Percentiles rank a stretch among this genome's conserved stretches.
Conservation (phyloP, 768 basidiomycete species). For the Boletellus ananiceps region DNA sequence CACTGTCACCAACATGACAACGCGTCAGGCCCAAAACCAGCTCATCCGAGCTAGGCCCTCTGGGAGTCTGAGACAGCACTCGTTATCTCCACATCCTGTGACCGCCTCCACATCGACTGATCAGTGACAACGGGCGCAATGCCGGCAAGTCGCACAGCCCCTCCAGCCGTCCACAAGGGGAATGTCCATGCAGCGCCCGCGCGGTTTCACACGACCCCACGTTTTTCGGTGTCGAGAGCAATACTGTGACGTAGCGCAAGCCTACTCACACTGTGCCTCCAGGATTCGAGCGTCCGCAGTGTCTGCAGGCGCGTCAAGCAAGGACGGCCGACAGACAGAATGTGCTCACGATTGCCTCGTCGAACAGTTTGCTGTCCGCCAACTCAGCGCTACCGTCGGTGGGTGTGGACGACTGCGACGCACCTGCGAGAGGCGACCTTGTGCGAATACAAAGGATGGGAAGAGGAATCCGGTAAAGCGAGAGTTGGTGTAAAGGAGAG, state of each 20-base stretch:
- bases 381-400: constrained; percentile 3
- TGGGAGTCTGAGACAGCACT: constrained; percentile 14
- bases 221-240: constrained; percentile 35
- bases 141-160: constrained; percentile 18
- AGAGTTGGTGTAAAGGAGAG: constrained; percentile 34
- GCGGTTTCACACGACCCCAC: constrained; percentile 38
- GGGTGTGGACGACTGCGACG: constrained; percentile 5
- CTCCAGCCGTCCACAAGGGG: neutral
- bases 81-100: constrained; percentile 16
- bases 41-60: constrained; percentile 27
- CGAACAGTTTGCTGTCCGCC: constrained; percentile 6
- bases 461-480: constrained; percentile 21
- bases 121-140: constrained; percentile 10
- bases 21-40: constrained; percentile 15
- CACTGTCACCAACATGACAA: constrained; percentile 13
- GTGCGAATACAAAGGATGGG: constrained; percentile 20
- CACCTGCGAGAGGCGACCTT: constrained; percentile 14
- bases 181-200: constrained; percentile 18
- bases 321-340: constrained; percentile 1
- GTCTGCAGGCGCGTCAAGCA: constrained; percentile 1
- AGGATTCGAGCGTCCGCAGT: neutral
- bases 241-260: constrained; percentile 25
- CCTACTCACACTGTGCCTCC: constrained; percentile 22
- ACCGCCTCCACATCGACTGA: constrained; percentile 11
- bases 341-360: constrained; percentile 13